Base-by-base conservation (phyloP, 345 rosid species). In the Salix koriyanagi region DNA sequence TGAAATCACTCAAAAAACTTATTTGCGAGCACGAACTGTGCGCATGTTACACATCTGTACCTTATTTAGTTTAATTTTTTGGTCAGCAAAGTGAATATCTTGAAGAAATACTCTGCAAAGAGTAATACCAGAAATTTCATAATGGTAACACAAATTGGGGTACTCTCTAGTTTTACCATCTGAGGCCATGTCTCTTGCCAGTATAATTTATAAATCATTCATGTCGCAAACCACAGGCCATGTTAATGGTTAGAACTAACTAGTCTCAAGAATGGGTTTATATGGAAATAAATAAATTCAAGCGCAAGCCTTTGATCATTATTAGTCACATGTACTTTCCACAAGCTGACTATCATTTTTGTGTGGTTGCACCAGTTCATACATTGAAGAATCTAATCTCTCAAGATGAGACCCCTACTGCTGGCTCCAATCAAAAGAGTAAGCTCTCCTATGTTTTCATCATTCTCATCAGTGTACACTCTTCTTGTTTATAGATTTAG, bases 361-460 rank as follows among this genome's bases (percentile, higher is more conserved):
- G 77, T 76, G 77, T 80, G 79, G 67, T 67, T 64, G 61, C 81
- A 26, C 9, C 90, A 93, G 98, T 83, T 78, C 86, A 83, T 87
- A 91, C 91, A n/a, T 82, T 96, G 90, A 95, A 91, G 84, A 93
- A 86, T 77, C 91, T 95, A 14, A 91, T 95, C 83, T 91, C 93
- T 64, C 94, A 86, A 87, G 97, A 90, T 46, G 99, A 93, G 80
- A 87, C 92, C 21, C 92, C 88, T 3, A 80, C 86, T 62, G 86
- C 88, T 25, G 81, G 73, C 73, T 68, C 80, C 6, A 86, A 91
- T 42, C 91, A 88, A 64, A 93, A 89, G 86, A 62, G 97, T 93
- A 88, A 88, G 95, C 30, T n/a, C 75, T 68, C 21, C 25, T 10
- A 68, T 39, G 16, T 23, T 14, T 25, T 4, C 62, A 58, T 23